Percentiles rank a stretch among this genome's conserved stretches.
phyloP scores from a whole-genome alignment of 345 rosid genomes.

The Rhodamnia argentea region DNA sequence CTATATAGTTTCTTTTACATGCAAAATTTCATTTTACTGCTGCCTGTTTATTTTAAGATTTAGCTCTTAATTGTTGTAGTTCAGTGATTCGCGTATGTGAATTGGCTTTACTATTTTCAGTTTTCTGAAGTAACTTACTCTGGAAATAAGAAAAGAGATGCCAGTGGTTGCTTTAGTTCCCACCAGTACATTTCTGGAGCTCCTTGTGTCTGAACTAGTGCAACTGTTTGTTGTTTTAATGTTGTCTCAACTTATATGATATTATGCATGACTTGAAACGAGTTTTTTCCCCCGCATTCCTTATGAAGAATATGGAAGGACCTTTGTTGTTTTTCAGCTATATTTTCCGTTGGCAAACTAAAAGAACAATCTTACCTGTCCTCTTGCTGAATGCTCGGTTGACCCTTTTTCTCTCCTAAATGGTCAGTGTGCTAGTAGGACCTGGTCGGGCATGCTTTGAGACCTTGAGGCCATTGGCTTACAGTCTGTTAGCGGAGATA shows the following conservation, averaged over 20 bases:
- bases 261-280: background rate
- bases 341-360: background rate
- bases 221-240: background rate
- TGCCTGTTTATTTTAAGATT: background rate
- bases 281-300: background rate
- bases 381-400: background rate
- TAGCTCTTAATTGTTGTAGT: background rate
- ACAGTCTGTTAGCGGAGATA: slow-evolving; percentile 94
- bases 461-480: slow-evolving; percentile 96
- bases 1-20: background rate
- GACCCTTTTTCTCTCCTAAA: background rate
- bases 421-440: slow-evolving; percentile 84
- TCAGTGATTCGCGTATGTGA: background rate
- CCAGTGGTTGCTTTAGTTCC: background rate
- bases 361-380: background rate
- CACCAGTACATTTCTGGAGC: background rate
- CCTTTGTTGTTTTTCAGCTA: background rate
- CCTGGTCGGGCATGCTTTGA: slow-evolving; percentile 97
- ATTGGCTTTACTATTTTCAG: background rate
- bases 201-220: background rate
- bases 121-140: background rate
- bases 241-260: background rate
- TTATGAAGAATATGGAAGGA: background rate
- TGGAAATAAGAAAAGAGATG: background rate
- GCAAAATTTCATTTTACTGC: background rate